Evolutionary conservation across 805 yeast genomes (phyloP).

Genomic region (Teunomyces atbi): DNA sequence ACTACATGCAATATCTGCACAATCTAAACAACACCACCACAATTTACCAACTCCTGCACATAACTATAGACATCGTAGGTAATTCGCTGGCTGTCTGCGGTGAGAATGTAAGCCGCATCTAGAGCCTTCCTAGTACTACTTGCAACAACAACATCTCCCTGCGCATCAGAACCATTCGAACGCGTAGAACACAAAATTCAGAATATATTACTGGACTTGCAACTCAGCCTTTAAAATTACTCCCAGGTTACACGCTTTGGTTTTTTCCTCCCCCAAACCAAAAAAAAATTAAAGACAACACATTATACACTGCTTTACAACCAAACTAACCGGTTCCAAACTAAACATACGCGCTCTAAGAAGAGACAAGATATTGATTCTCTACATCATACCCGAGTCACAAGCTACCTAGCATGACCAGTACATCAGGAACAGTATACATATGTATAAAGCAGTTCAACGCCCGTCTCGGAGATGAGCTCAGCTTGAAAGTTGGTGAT

Average conservation of each 20-base stretch:
- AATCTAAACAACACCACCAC: not conserved
- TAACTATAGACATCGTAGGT: not conserved
- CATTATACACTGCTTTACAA: conserved; percentile 2
- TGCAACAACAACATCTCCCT: not conserved
- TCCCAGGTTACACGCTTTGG: not conserved
- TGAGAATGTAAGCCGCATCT: conserved; percentile 4
- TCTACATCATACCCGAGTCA: not conserved
- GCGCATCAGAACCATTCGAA: not conserved
- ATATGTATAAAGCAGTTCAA: conserved; percentile 81
- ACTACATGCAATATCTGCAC: not conserved
- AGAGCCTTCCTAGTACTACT: not conserved
- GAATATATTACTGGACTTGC: not conserved
- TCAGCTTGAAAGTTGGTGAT: conserved; percentile 78
- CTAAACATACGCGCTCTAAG: not conserved
- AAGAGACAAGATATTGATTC: not conserved
- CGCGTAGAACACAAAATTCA: not conserved
- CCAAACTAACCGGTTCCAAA: not conserved
- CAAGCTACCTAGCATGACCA: conserved; percentile 5
- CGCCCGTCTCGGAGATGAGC: conserved; percentile 87
- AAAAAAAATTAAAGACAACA: conserved; percentile 1
- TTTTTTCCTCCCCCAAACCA: not conserved
- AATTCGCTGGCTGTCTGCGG: conserved; percentile 3
- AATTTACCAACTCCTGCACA: not conserved
- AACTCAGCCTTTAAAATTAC: not conserved
- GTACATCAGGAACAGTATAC: conserved; percentile 29